These are phyloP conservation scores for Aspergillus fructus DNA, from an alignment of 2,329 filamentous ascomycete genomes.

Conservation along the genomic window DNA sequence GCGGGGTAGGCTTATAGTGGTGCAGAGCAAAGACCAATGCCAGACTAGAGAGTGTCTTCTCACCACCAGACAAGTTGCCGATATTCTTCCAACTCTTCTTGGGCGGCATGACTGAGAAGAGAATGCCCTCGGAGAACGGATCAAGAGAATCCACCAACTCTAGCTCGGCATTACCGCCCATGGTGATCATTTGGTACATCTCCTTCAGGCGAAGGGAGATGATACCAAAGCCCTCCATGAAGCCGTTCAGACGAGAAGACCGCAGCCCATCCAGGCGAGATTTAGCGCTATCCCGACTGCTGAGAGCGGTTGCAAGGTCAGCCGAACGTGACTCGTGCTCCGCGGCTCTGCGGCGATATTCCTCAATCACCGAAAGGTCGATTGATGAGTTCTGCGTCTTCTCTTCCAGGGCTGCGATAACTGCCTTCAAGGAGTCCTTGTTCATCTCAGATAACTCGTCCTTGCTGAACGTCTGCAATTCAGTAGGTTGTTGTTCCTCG, in stretches of 20 bases:
- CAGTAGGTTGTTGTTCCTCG: constrained; percentile 49
- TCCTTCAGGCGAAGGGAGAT: constrained; percentile 96
- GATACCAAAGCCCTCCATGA: constrained; percentile 95
- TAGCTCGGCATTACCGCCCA: constrained; percentile 97
- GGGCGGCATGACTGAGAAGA: constrained; percentile 98
- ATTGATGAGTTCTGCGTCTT: constrained; percentile 82
- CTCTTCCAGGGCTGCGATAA: constrained; percentile 67
- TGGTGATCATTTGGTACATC: constrained; percentile 99
- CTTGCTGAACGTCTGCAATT: constrained; percentile 74
- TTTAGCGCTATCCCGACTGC: constrained; percentile 81
- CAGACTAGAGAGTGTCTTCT: constrained; percentile 92
- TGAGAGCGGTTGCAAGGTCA: constrained; percentile 77
- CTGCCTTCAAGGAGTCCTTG: constrained; percentile 61
- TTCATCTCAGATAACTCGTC: constrained; percentile 65
- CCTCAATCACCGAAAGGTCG: constrained; percentile 82
- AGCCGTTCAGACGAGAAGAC: constrained; percentile 84
- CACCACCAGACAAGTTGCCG: constrained; percentile 88
- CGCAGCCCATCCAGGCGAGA: constrained; percentile 90
- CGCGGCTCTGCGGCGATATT: constrained; percentile 82
- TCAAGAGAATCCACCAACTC: constrained; percentile 95
- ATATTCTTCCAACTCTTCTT: constrained; percentile 99
- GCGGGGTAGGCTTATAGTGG: constrained; percentile 94
- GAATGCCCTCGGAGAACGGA: constrained; percentile 92
- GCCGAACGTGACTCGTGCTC: constrained; percentile 79
- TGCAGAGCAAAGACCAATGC: constrained; percentile 97